phyloP scores from a whole-genome alignment of 768 basidiomycete genomes.

The Mycena sanguinolenta region DNA sequence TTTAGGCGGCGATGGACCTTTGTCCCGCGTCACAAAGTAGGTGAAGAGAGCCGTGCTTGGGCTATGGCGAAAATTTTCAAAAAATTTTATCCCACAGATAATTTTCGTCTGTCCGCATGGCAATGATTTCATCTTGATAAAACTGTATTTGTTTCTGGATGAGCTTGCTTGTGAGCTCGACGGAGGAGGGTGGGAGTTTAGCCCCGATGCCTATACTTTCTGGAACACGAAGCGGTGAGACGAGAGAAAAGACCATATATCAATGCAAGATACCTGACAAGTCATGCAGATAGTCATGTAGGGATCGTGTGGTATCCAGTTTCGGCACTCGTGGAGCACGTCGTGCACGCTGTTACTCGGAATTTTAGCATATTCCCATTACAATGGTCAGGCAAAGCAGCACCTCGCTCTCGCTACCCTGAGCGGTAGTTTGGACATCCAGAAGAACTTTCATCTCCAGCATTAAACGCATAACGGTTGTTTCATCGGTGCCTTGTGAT shows the following conservation, averaged over 20 bases:
- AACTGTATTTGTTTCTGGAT: conserved; percentile 7
- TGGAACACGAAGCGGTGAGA: neutral
- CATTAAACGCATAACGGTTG: neutral
- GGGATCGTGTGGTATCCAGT: neutral
- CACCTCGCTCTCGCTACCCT: neutral
- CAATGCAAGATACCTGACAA: neutral
- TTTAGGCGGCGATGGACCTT: conserved; percentile 1
- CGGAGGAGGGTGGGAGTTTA: neutral
- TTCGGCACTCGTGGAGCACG: conserved; percentile 4
- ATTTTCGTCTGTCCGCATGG: conserved; percentile 3
- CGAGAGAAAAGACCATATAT: neutral
- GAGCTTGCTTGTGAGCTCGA: conserved; percentile 8
- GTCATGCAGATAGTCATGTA: neutral
- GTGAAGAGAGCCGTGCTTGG: neutral
- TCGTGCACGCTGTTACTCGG: neutral
- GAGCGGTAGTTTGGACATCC: neutral
- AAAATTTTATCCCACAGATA: conserved; percentile 6
- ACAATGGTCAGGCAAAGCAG: neutral
- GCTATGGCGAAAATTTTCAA: neutral
- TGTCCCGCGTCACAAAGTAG: neutral
- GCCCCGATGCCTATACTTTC: conserved; percentile 6
- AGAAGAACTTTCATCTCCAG: neutral
- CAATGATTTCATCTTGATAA: conserved; percentile 8
- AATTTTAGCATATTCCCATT: neutral
- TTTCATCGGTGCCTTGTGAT: conserved; percentile 2